Conservation (phyloP, 768 basidiomycete species). For the Nevesoporus exiguus region DNA sequence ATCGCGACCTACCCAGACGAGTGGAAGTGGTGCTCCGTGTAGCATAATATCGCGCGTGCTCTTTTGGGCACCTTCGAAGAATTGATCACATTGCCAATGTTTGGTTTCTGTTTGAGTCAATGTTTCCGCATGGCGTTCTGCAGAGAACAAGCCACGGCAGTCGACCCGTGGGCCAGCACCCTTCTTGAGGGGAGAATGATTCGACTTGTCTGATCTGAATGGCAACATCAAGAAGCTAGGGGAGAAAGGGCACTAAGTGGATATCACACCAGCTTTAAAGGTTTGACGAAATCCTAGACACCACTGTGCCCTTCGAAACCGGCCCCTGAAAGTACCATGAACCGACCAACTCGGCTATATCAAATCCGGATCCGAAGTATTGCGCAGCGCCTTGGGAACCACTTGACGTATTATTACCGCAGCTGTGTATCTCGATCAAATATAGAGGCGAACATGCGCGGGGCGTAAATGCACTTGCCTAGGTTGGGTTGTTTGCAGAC, state of each 20-base stretch:
- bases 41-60: conserved; percentile 12
- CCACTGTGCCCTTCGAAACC: not conserved
- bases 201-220: conserved; percentile 6
- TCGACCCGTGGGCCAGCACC: conserved; percentile 12
- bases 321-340: not conserved
- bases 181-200: conserved; percentile 21
- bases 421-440: not conserved
- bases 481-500: not conserved
- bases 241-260: conserved; percentile 1
- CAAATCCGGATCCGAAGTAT: not conserved
- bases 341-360: not conserved
- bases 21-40: conserved; percentile 26
- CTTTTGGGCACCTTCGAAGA: conserved; percentile 1
- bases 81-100: conserved; percentile 1
- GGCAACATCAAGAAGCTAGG: conserved; percentile 14
- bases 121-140: not conserved
- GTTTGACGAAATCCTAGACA: not conserved
- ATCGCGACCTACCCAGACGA: conserved; percentile 22
- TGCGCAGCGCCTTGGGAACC: not conserved
- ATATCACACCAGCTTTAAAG: not conserved
- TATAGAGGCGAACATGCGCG: not conserved
- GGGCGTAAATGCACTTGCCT: conserved; percentile 7
- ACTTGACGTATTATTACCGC: too few species aligned
- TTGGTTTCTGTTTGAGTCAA: not conserved
- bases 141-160: conserved; percentile 20